Base-by-base conservation (phyloP, 139 green algal species). In the Eudorina sp. region DNA sequence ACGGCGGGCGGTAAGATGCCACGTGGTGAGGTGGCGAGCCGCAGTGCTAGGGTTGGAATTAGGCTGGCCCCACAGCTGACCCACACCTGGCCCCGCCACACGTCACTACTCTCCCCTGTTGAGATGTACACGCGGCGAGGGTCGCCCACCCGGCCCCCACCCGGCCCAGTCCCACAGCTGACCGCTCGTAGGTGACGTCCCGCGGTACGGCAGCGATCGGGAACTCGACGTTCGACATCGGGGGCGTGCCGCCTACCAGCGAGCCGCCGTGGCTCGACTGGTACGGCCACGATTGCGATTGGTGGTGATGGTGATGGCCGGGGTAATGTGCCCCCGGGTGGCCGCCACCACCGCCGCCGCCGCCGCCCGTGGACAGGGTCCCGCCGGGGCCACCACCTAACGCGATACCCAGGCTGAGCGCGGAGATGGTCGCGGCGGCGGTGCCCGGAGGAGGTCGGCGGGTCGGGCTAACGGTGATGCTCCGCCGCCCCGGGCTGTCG, bases 201-300 rank as follows among this genome's bases (percentile, higher is more conserved):
- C 81, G 81, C 4, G 80, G 80, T 31, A 45, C 81, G 0, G 81
- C 81, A 18, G 81, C 64, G 13, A 87, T 78, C 1, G 81, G 79
- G 43, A 86, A 87, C 45, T 87, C 81, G 19, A n/a, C 34, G 29
- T 87, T 73, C 3, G 80, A 86, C 80, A 78, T 34, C n/a, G 60
- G 16, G 3, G 79, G 45, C 18, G 64, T 78, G 60, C 43, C 81
- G 21, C n/a, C 45, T 3, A 21, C 45, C 25, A 48, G 4, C 14
- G 16, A 45, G 14, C 66, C 66, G 19, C 4, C 31, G 38, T 4
- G 13, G 66, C 36, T 75, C 2, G 3, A 6, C 34, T 73, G 64
- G 18, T 40, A 73, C 34, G 34, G 64, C 9, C 64, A 34, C 25
- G 27, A 36, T 43, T 75, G 66, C 51, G n/a, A n/a, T 38, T 38